These are phyloP conservation scores for Trypethelium eluteriae DNA, from an alignment of 495 filamentous ascomycete species.

Conservation along the genomic window DNA sequence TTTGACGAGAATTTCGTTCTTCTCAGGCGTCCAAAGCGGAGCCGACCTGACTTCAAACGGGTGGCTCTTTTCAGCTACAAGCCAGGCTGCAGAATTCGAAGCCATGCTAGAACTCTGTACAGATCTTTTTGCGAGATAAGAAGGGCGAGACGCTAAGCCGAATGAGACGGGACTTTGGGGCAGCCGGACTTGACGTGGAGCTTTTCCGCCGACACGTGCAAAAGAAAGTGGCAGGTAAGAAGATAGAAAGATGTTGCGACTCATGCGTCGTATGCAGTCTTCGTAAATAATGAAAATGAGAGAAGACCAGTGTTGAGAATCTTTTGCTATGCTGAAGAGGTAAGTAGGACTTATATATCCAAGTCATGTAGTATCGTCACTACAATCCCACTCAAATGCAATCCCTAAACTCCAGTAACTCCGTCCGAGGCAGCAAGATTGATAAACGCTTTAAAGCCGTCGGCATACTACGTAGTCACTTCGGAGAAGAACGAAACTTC, in stretches of 20 bases:
- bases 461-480: neutral
- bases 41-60: constrained; percentile 36
- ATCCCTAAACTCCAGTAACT: constrained; percentile 2
- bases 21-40: constrained; percentile 32
- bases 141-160: neutral
- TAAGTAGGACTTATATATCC: neutral
- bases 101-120: constrained; percentile 5
- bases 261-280: neutral
- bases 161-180: neutral
- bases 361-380: neutral
- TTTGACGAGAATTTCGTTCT: constrained; percentile 37
- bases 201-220: neutral
- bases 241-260: neutral
- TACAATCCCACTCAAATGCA: neutral
- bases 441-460: constrained; percentile 4
- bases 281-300: neutral
- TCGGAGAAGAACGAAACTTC: neutral
- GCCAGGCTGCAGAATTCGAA: constrained; percentile 40
- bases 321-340: neutral
- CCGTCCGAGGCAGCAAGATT: neutral
- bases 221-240: neutral
- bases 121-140: neutral
- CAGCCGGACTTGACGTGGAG: neutral
- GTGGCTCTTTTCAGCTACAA: constrained; percentile 24
- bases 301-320: neutral